phyloP scores from a whole-genome alignment of 140 eudicot species.

The Stevia rebaudiana region DNA sequence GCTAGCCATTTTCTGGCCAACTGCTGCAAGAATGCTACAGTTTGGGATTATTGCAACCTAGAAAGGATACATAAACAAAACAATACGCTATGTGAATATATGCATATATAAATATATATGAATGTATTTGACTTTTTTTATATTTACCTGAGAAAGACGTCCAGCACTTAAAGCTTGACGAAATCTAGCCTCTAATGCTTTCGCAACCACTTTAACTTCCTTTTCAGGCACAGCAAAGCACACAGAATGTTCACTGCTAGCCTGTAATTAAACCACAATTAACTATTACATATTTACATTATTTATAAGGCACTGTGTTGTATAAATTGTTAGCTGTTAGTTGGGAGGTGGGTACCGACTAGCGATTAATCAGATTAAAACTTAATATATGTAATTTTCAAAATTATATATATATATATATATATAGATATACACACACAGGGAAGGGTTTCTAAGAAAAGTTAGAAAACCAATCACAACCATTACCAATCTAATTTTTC shows the following conservation, averaged over 20 bases:
- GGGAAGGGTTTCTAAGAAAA: no score
- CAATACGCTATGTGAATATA: background rate
- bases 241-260: conserved; percentile 97
- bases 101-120: background rate
- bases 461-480: no score
- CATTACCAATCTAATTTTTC: no score
- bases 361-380: no score
- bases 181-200: conserved; percentile 82
- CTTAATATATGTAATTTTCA: no score
- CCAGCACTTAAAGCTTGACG: conserved; percentile 91
- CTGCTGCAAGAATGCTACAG: conserved; percentile 97
- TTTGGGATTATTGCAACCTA: conserved; percentile 90
- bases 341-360: no score
- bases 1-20: conserved; percentile 99
- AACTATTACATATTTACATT: background rate
- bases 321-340: no score
- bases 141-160: conserved; percentile 84
- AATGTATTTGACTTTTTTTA: background rate
- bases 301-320: no score
- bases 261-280: conserved; percentile 44
- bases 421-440: no score
- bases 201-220: conserved; percentile 89
- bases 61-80: conserved; percentile 7
- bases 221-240: conserved; percentile 98
- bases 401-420: no score